A percentile compares a stretch with the other conserved stretches of the same genome.
phyloP scores from a whole-genome alignment of 768 basidiomycete species.

The Serpula lacrymans region DNA sequence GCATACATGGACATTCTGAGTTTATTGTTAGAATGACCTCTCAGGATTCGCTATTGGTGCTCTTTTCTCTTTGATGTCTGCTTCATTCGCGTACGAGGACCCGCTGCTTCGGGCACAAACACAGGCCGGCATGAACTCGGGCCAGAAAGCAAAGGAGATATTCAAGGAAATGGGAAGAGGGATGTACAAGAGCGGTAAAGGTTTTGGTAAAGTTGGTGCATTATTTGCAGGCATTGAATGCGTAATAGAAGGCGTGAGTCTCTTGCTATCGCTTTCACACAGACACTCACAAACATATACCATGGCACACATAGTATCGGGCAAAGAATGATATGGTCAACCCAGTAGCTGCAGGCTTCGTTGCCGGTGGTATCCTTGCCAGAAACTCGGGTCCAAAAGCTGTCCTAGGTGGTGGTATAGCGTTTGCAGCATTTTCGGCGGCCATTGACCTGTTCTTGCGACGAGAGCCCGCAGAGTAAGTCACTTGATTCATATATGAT shows the following conservation, averaged over 20 bases:
- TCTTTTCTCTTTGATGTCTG: constrained; percentile 95
- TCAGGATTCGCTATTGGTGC: constrained; percentile 89
- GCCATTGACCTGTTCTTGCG: constrained; percentile 83
- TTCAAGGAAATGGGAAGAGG: constrained; percentile 93
- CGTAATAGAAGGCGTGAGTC: constrained; percentile 86
- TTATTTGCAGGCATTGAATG: constrained; percentile 96
- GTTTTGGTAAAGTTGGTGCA: constrained; percentile 92
- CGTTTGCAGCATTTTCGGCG: constrained; percentile 91
- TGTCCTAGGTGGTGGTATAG: constrained; percentile 82
- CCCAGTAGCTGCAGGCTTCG: constrained; percentile 81
- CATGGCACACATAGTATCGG: constrained; percentile 63
- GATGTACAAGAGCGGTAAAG: constrained; percentile 88
- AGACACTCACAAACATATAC: too few species aligned
- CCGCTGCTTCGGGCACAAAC: constrained; percentile 70
- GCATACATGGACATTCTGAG: constrained; percentile 3
- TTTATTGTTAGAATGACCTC: constrained; percentile 1
- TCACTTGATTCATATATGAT: constrained; percentile 4
- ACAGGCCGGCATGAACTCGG: constrained; percentile 51
- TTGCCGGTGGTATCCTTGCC: constrained; percentile 86
- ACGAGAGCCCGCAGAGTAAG: constrained; percentile 78
- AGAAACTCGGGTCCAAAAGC: constrained; percentile 85
- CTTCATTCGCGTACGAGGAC: constrained; percentile 94
- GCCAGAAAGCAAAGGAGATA: constrained; percentile 79
- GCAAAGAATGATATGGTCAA: constrained; percentile 96
- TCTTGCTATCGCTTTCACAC: background rate